Conservation (phyloP, 2,329 filamentous ascomycete species). For the Microdochium paspali region DNA sequence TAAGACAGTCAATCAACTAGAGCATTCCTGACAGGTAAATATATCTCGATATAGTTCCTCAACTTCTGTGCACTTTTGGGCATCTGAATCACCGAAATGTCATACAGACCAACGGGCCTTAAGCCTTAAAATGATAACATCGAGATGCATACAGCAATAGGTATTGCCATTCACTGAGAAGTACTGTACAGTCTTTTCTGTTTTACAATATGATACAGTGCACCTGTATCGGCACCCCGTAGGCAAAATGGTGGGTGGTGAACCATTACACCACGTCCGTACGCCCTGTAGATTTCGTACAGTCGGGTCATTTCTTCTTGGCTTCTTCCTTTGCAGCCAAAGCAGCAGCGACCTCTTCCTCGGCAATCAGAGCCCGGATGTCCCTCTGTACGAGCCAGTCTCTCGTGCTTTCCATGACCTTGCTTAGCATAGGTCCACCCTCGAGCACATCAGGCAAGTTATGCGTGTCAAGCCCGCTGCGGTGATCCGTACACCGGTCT, state of each 20-base stretch:
- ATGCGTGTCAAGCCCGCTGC: conserved; percentile 69
- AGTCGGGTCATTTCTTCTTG: neutral
- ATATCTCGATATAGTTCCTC: too few relatives aligned
- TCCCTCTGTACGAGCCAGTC: conserved; percentile 69
- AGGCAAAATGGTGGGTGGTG: too few relatives aligned
- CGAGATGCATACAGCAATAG: too few relatives aligned
- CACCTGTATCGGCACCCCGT: too few relatives aligned
- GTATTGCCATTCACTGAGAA: too few relatives aligned
- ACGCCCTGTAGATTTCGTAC: neutral
- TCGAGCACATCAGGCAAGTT: conserved; percentile 73
- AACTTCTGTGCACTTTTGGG: too few relatives aligned
- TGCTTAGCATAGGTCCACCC: conserved; percentile 37
- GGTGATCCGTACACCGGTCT: conserved; percentile 79
- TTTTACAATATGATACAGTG: too few relatives aligned
- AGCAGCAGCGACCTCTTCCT: conserved; percentile 41
- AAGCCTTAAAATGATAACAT: too few relatives aligned
- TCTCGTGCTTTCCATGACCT: conserved; percentile 63
- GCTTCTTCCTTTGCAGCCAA: neutral
- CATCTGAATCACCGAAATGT: too few relatives aligned
- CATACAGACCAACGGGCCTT: too few relatives aligned
- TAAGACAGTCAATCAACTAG: neutral
- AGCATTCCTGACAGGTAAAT: neutral
- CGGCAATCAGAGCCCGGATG: conserved; percentile 58
- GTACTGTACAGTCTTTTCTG: too few relatives aligned
- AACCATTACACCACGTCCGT: neutral